These are phyloP conservation scores for Dendrobium catenatum DNA, from an alignment of 106 monocot species.

Conservation along the genomic window DNA sequence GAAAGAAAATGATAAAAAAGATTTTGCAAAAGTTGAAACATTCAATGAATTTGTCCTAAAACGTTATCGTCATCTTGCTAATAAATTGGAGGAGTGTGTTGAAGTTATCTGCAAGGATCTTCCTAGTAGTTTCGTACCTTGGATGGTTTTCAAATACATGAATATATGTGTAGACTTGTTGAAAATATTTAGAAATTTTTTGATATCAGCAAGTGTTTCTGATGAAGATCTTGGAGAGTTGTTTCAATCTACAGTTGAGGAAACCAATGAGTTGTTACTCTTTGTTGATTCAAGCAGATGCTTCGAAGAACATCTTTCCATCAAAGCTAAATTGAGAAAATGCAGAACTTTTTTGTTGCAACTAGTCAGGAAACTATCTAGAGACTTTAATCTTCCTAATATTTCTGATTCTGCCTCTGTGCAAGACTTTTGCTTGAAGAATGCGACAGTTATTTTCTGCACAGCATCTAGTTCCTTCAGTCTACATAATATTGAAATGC, in stretches of 20 bases:
- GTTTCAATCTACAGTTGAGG: background rate
- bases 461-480: slow-evolving; percentile 47
- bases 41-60: background rate
- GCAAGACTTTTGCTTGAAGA: slow-evolving; percentile 28
- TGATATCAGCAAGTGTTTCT: background rate
- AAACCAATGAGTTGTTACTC: background rate
- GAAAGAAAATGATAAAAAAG: background rate
- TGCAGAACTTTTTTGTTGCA: background rate
- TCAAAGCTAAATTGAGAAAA: background rate
- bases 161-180: background rate
- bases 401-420: background rate
- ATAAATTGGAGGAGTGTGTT: background rate
- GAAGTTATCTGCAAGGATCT: background rate
- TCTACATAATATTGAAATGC: slow-evolving; percentile 16
- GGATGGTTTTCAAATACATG: background rate
- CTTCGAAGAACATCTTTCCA: background rate
- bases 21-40: background rate
- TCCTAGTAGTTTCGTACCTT: background rate
- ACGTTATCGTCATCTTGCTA: background rate
- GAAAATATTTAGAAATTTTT: background rate
- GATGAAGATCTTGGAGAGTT: background rate
- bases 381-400: background rate
- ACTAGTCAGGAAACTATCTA: background rate
- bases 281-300: background rate
- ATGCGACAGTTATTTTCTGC: slow-evolving; percentile 34